phyloP scores from a whole-genome alignment of 257 asterid species.

The Buddleja alternifolia region DNA sequence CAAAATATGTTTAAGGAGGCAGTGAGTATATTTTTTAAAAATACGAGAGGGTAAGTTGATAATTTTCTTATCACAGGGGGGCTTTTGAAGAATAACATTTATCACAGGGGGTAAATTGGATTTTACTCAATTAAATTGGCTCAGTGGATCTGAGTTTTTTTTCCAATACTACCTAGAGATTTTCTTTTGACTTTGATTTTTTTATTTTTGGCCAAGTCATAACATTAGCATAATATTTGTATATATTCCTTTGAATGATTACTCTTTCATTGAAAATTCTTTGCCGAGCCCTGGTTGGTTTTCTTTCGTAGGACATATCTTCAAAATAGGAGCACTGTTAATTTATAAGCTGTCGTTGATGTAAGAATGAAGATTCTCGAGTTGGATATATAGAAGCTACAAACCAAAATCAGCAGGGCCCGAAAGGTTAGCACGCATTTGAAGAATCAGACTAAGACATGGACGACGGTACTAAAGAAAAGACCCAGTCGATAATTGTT shows the following conservation, averaged over 20 bases:
- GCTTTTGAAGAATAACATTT: too few species aligned
- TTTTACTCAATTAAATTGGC: too few species aligned
- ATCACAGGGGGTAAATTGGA: too few species aligned
- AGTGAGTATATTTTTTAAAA: too few species aligned
- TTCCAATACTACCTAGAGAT: background rate
- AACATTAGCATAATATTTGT: background rate
- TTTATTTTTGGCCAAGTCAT: background rate
- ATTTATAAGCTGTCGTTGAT: background rate
- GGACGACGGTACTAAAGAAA: slow-evolving; percentile 53
- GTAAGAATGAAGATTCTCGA: background rate
- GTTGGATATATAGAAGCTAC: slow-evolving; percentile 13
- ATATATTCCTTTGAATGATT: background rate
- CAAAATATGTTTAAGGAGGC: too few species aligned
- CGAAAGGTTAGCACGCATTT: slow-evolving; percentile 2
- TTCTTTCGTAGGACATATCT: slow-evolving; percentile 24
- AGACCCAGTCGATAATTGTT: slow-evolving; percentile 31
- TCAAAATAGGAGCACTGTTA: slow-evolving; percentile 6
- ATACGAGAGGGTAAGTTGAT: too few species aligned
- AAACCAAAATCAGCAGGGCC: background rate
- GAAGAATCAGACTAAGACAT: slow-evolving; percentile 28
- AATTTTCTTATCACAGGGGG: too few species aligned
- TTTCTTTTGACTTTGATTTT: background rate
- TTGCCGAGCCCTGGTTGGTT: slow-evolving; percentile 17
- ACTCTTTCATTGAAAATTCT: background rate
- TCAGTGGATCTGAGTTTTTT: slow-evolving; percentile 12